These are phyloP conservation scores for Phascolomyces articulosus DNA, from an alignment of 371 early-diverging fungal species.

Conservation along the genomic window DNA sequence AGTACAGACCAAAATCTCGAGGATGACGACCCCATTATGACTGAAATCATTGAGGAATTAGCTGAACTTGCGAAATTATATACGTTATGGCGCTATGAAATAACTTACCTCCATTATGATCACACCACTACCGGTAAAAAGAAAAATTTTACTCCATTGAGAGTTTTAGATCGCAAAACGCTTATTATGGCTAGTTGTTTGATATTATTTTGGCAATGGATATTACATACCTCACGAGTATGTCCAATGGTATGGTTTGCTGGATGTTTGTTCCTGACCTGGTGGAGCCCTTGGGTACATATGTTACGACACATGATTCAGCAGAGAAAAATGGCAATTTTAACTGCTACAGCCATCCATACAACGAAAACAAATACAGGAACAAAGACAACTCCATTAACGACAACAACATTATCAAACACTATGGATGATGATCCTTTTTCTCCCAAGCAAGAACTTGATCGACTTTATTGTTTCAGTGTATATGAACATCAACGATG, in stretches of 20 bases:
- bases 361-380: background rate
- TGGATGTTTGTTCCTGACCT: slow-evolving; percentile 6
- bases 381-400: background rate
- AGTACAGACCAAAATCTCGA: slow-evolving; percentile 1
- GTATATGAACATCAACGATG: slow-evolving; percentile 36
- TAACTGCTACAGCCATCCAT: too few relatives aligned
- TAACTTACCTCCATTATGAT: too few relatives aligned
- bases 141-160: too few relatives aligned
- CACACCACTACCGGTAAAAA: too few relatives aligned
- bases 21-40: background rate
- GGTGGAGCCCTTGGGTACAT: slow-evolving; percentile 15
- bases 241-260: slow-evolving; percentile 3
- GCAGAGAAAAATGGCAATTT: background rate
- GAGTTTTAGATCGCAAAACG: too few relatives aligned
- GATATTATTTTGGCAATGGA: slow-evolving; percentile 1
- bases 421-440: too few relatives aligned
- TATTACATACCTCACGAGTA: slow-evolving; percentile 1
- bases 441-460: slow-evolving; percentile 6
- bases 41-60: background rate
- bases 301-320: slow-evolving; percentile 8
- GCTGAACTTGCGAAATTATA: background rate
- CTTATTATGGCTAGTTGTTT: background rate
- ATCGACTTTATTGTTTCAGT: slow-evolving; percentile 26
- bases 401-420: background rate
- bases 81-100: too few relatives aligned